Percentiles rank a stretch among this genome's conserved stretches.
Evolutionary conservation across 805 yeast species (phyloP).

Genomic region (Zygosaccharomyces lentus): DNA sequence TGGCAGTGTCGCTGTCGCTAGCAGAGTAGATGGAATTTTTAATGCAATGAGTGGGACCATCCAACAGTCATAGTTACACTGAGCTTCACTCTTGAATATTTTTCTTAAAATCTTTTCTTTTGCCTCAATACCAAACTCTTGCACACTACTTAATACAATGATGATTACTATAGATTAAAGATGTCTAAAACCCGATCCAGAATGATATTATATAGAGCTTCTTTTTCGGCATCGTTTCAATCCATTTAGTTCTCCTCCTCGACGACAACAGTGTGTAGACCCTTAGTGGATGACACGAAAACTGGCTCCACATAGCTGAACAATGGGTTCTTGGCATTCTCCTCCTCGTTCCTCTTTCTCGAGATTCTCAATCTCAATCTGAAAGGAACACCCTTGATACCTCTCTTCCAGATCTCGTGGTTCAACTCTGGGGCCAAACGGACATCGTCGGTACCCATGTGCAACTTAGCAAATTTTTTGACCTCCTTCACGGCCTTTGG

Average conservation of each 20-base stretch:
- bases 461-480: slow-evolving; percentile 96
- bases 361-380: slow-evolving; percentile 98
- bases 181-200: not conserved
- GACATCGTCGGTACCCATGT: slow-evolving; percentile 99
- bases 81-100: slow-evolving; percentile 33
- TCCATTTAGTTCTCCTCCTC: slow-evolving; percentile 60
- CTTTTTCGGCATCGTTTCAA: slow-evolving; percentile 1
- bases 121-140: slow-evolving; percentile 1
- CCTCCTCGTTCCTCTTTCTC: slow-evolving; percentile 99
- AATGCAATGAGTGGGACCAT: slow-evolving; percentile 59
- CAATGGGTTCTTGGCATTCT: slow-evolving; percentile 96
- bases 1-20: slow-evolving; percentile 9
- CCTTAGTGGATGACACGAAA: slow-evolving; percentile 90
- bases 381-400: slow-evolving; percentile 98
- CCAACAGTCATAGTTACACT: slow-evolving; percentile 82
- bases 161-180: not conserved
- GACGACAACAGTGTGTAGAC: slow-evolving; percentile 96
- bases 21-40: slow-evolving; percentile 36
- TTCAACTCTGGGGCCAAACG: slow-evolving; percentile 98
- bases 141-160: slow-evolving; percentile 8
- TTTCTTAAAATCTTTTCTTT: not conserved
- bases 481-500: slow-evolving; percentile 99
- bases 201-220: not conserved
- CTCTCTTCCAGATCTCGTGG: slow-evolving; percentile 99
- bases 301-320: slow-evolving; percentile 98